These are phyloP conservation scores for Pseudonitzschia multistriata DNA, from an alignment of 108 stramenopile genomes.

Conservation along the genomic window DNA sequence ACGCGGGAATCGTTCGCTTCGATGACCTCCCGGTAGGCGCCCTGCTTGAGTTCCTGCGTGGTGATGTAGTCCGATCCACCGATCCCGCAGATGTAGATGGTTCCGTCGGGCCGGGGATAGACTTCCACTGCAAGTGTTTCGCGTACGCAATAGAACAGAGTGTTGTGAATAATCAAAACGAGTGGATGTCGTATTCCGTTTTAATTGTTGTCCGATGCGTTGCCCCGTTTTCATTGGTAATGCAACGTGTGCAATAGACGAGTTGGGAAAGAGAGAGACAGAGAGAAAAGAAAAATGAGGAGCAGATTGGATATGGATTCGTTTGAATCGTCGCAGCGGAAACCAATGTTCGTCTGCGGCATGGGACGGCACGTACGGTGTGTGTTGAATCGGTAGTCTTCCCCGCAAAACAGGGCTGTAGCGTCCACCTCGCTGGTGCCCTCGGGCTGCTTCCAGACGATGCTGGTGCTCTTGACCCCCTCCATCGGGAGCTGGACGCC, in stretches of 20 bases:
- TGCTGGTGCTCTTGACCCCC: constrained; percentile 80
- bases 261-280: too few species aligned
- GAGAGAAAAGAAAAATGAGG: too few species aligned
- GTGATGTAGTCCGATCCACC: constrained; percentile 91
- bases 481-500: constrained; percentile 77
- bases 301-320: too few species aligned
- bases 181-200: not conserved
- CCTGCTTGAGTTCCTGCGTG: constrained; percentile 77
- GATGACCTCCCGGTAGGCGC: constrained; percentile 69
- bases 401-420: constrained; percentile 94
- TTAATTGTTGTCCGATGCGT: too few species aligned
- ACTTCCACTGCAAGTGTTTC: constrained; percentile 69
- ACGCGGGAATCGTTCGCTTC: constrained; percentile 80
- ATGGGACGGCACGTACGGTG: constrained; percentile 56
- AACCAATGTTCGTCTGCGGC: not conserved
- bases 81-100: constrained; percentile 95
- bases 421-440: constrained; percentile 76
- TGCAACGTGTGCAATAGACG: too few species aligned
- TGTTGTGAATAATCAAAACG: not conserved
- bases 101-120: constrained; percentile 81
- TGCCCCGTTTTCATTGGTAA: too few species aligned
- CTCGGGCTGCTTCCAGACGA: constrained; percentile 79
- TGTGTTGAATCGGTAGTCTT: constrained; percentile 83
- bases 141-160: not conserved
- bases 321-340: too few species aligned